Base-by-base conservation (phyloP, 768 basidiomycete genomes). In the Mrakia hoshinonis region DNA sequence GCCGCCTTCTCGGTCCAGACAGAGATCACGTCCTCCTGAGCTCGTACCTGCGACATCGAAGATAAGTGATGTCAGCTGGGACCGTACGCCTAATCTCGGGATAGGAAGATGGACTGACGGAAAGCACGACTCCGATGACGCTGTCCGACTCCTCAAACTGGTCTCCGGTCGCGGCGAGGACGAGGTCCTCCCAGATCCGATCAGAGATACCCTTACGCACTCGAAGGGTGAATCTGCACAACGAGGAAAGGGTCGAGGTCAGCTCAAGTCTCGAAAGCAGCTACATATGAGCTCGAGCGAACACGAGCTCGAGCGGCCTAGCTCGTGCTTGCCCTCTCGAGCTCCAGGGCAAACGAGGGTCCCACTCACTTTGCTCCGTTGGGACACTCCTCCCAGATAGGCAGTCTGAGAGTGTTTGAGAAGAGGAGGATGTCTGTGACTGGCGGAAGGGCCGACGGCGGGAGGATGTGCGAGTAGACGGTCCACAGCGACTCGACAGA, bases 401-500 rank as follows among this genome's bases (percentile, higher is more conserved):
- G 94, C 52, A 91, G 85, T 29, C 88, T 87, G 70, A 98, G 83
- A 49, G 87, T 87, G 2, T 86, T 82, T 10, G 72, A 61, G 52
- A 73, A 73, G 31, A 73, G 85, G 39, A 97, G 87, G 74, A 95
- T 91, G 81, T 98, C 95, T 4, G 94, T 95, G 3, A 92, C 95
- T 7, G 93, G 89, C 13, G 86, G 84, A 31, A 97, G 84, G 15
- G 85, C 84, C 1, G 91, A 92, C 1, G 94, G 92, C 0, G 91
- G 87, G 6, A 87, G 84, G 34, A 98, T 85, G 79, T 97, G 95
- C 4, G 93, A 92, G 84, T 91, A 90, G 72, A 98, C 82, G 29
- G 92, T 89, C 88, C 94, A 95, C 80, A 93, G 96, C 47, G 92
- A 94, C 81, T 97, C 95, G 66, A 91, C 90, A 6, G 91, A 94